Percentiles rank a stretch among this genome's conserved stretches.
Conservation (phyloP, 2,329 filamentous ascomycete species). For the Aspergillus fischeri region DNA sequence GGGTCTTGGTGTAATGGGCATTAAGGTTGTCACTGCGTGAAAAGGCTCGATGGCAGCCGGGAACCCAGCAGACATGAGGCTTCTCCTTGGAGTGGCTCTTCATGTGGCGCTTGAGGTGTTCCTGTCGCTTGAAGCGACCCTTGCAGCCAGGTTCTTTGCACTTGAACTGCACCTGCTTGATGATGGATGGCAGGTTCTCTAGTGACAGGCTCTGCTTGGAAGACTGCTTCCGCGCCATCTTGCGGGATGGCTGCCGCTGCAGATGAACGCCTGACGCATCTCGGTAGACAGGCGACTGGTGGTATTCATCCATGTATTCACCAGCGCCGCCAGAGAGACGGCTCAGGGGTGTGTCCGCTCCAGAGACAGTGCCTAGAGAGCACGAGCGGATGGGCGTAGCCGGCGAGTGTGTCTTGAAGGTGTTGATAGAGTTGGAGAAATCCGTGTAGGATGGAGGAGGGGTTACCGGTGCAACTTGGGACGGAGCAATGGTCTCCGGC, state of each 20-base stretch:
- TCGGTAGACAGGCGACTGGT: constrained; percentile 30
- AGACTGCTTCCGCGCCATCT: constrained; percentile 23
- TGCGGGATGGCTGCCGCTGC: constrained; percentile 32
- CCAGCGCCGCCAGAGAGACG: constrained; percentile 29
- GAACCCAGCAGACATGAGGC: constrained; percentile 43
- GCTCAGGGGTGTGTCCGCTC: constrained; percentile 33
- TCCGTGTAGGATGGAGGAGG: constrained; percentile 37
- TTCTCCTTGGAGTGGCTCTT: constrained; percentile 45
- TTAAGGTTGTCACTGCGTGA: constrained; percentile 45
- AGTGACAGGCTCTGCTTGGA: constrained; percentile 35
- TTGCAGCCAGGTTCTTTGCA: constrained; percentile 42
- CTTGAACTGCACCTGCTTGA: constrained; percentile 40
- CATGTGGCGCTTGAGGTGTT: constrained; percentile 48
- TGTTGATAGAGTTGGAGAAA: constrained; percentile 30
- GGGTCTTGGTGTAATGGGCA: constrained; percentile 44
- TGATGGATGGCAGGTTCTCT: constrained; percentile 36
- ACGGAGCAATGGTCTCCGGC: constrained; percentile 35
- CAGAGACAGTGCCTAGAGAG: constrained; percentile 32
- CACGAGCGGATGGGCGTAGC: constrained; percentile 33
- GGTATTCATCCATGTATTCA: constrained; percentile 35
- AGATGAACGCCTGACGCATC: constrained; percentile 25
- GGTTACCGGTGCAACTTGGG: constrained; percentile 33
- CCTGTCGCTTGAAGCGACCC: constrained; percentile 46
- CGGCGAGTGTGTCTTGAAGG: constrained; percentile 34
- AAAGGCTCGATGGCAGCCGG: constrained; percentile 40